Base-by-base conservation (phyloP, 202 grass and related monocot genomes). In the Bolboschoenoplectus hybrid region DNA sequence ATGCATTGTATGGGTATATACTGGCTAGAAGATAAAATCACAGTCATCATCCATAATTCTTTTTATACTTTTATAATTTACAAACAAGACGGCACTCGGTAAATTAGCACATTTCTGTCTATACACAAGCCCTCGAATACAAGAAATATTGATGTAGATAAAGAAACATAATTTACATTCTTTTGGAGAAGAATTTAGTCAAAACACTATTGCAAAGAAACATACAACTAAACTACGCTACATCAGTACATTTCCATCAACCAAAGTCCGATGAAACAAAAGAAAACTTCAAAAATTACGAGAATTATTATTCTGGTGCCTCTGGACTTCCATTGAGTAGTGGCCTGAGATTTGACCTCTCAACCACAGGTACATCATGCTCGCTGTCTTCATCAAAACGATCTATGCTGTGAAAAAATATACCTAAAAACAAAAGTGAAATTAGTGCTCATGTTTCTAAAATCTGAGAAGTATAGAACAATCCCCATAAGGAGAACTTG, bases 371-470 rank as follows among this genome's bases (percentile, higher is more conserved):
- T 47, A 89, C 7, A 35, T 7, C 80, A 63, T 92, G 84, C 65
- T 96, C 90, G 3, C 86, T 91, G 55, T 88, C 68, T 74, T 96
- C 93, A 10, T 90, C 86, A 70, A 90, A 98, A 63, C 88, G 89
- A 81, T 98, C 97, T 14, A 98, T 87, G 3, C 93, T 99, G 41
- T 74, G 87, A 66, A 96, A 63, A 91, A 94, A 96, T 88, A 98
- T 94, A 43, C 89, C 96, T 98, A 86, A 80, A 72, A 61, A 81
- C 26, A 88, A 39, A 82, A 65, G 12, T 74, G 14, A 68, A 49
- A 81, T 70, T 43, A 50, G 63, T 79, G 45, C 5, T 72, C 50
- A 20, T 64, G 40, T 50, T 73, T 2, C 51, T n/a, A 44, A 61
- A 26, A 26, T 26, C 26, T 60, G 47, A 56, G 3, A 67, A 63